Conservation (phyloP, 768 basidiomycete genomes). For the Sarcodon aspratus region DNA sequence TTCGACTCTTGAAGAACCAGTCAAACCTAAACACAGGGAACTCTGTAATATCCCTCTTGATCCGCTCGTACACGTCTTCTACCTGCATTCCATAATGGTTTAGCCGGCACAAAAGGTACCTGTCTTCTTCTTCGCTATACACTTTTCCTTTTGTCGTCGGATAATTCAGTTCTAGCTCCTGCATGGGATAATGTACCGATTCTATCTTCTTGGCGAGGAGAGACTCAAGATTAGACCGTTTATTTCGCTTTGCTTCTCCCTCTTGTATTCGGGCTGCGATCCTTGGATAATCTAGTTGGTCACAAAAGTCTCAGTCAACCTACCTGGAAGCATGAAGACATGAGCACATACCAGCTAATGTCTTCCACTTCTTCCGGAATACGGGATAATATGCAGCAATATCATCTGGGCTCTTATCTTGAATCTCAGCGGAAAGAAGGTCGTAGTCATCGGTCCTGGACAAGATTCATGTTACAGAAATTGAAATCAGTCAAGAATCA, state of each 20-base stretch:
- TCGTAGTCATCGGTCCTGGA: constrained; percentile 53
- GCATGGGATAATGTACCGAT: constrained; percentile 85
- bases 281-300: constrained; percentile 54
- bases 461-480: background rate
- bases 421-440: constrained; percentile 70
- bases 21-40: constrained; percentile 97
- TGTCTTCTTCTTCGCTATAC: constrained; percentile 93
- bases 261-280: constrained; percentile 77
- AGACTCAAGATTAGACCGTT: constrained; percentile 68
- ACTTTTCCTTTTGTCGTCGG: constrained; percentile 95
- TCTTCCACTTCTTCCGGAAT: constrained; percentile 86
- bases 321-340: background rate
- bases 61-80: constrained; percentile 87
- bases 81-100: constrained; percentile 83
- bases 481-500: background rate
- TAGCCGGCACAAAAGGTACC: constrained; percentile 85
- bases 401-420: constrained; percentile 71
- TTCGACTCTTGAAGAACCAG: constrained; percentile 96
- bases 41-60: constrained; percentile 93
- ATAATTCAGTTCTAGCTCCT: constrained; percentile 92
- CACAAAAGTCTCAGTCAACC: background rate
- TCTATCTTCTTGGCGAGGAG: constrained; percentile 76
- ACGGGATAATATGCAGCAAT: constrained; percentile 69
- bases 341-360: constrained; percentile 52
- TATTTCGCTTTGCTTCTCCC: constrained; percentile 84